Evolutionary conservation across 441 rosid genomes (phyloP), one percentile per base, ranked within the genome.

Genomic region (Pelargonium australe): DNA sequence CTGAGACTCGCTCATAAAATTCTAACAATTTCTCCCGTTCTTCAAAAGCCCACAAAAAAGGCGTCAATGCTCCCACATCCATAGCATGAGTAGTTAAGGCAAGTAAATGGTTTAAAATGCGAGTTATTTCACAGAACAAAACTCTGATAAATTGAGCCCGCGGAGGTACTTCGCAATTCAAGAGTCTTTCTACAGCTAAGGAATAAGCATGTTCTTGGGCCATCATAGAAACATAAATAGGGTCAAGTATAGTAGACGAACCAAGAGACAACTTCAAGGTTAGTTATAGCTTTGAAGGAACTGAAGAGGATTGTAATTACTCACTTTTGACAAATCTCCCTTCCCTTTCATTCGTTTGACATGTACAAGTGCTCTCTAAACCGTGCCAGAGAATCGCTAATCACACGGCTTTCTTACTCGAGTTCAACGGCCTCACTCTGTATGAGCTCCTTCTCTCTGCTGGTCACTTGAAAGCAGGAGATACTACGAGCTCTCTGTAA

Each of bases 111-210:
- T 67, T 67, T 67, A 25, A 67, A 67, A 17, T 45, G 19, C 49
- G 31, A 45, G 69, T 67, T 47, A 58, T 58, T 58, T 68, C 57
- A 68, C 3, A 9, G 17, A 61, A 69, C 20, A 69, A 41, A 37
- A 43, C 66, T 69, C 66, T 6, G 45, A 70, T 47, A 31, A 28
- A 47, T 49, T 63, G 61, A 14, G 61, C 61, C 55, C 28, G 19
- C 40, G 55, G 55, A 64, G 65, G 43, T 64, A 49, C 68, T 28
- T 63, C 53, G n/a, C 65, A 71, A 71, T 65, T 71, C 64, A 65
- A 55, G 19, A 71, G 64, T 65, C 57, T 41, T 20, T 65, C 58
- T 53, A 65, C 28, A 5, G 41, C 23, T 71, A 40, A 71, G 41
- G 74, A 71, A 53, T 51, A 49, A 65, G 44, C 37, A 0, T 63